phyloP scores from a whole-genome alignment of 2,329 filamentous ascomycete genomes.

The Stromatinia cepivora region DNA sequence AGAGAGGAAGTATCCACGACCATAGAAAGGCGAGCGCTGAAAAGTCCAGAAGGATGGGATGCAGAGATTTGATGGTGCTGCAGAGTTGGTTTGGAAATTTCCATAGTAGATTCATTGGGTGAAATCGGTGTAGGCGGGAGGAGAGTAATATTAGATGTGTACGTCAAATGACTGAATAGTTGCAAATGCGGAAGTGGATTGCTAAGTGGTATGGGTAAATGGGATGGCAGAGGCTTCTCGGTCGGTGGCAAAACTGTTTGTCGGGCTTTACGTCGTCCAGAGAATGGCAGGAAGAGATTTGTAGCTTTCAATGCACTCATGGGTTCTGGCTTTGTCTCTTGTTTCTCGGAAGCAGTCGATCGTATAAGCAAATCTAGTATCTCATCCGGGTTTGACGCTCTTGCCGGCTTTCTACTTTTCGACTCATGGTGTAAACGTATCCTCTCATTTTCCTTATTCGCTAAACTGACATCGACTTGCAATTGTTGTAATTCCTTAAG shows the following conservation, averaged over 20 bases:
- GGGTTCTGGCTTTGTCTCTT: conserved; percentile 28
- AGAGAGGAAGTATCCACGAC: conserved; percentile 56
- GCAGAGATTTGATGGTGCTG: conserved; percentile 58
- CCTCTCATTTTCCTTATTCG: conserved; percentile 59
- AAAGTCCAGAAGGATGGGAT: conserved; percentile 51
- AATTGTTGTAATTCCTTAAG: conserved; percentile 56
- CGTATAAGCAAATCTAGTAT: conserved; percentile 35
- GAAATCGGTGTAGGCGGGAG: conserved; percentile 42
- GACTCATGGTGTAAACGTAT: conserved; percentile 47
- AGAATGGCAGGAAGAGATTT: conserved; percentile 39
- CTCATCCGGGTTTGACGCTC: conserved; percentile 45
- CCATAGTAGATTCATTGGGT: conserved; percentile 27
- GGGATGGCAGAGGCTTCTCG: conserved; percentile 54
- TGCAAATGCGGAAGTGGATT: conserved; percentile 70
- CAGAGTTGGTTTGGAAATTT: conserved; percentile 42
- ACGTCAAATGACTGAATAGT: conserved; percentile 67
- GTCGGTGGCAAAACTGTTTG: conserved; percentile 40
- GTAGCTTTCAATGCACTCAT: conserved; percentile 39
- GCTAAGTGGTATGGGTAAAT: conserved; percentile 61
- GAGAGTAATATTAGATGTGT: conserved; percentile 55
- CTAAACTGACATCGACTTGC: conserved; percentile 57
- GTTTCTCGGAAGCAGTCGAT: conserved; percentile 29
- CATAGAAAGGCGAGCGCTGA: conserved; percentile 59
- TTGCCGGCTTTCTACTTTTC: conserved; percentile 44
- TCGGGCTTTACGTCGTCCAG: conserved; percentile 31